Evolutionary conservation across 495 filamentous ascomycete genomes (phyloP).

Genomic region (Hypoxylon cercidicola): DNA sequence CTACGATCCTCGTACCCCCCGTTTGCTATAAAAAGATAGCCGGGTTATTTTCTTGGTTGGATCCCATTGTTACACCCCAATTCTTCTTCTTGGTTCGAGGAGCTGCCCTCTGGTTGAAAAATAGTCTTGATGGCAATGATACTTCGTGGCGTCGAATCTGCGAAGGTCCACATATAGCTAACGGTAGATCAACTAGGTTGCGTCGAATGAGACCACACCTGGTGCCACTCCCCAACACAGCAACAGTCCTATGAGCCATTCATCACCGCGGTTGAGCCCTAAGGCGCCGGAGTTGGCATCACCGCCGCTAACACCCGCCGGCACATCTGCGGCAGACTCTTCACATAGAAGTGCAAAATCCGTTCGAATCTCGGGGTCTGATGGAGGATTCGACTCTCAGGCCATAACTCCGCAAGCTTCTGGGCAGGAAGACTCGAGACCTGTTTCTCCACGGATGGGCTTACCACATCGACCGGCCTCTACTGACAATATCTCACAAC

Average conservation of each 20-base stretch:
- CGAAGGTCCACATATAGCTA: conserved; percentile 26
- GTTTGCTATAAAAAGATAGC: background rate
- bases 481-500: conserved; percentile 49
- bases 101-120: conserved; percentile 4
- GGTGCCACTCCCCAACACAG: conserved; percentile 47
- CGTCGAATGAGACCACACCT: conserved; percentile 55
- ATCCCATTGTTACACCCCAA: background rate
- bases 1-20: conserved; percentile 8
- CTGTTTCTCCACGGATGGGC: conserved; percentile 44
- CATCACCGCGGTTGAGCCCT: conserved; percentile 56
- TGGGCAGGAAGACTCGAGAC: conserved; percentile 50
- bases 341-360: conserved; percentile 44
- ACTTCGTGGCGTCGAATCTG: background rate
- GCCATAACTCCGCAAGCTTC: conserved; percentile 73
- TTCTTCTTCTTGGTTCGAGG: background rate
- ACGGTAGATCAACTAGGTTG: conserved; percentile 48
- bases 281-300: conserved; percentile 76
- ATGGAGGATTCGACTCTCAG: conserved; percentile 49
- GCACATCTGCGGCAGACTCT: conserved; percentile 60
- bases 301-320: conserved; percentile 89
- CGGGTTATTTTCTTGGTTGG: conserved; percentile 1
- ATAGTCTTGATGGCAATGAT: conserved; percentile 5
- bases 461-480: conserved; percentile 54
- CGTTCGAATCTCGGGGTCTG: conserved; percentile 43
- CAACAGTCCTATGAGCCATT: conserved; percentile 50